These are phyloP conservation scores for Coniochaeta sp. DNA, from an alignment of 2,329 filamentous ascomycete genomes.

Conservation along the genomic window DNA sequence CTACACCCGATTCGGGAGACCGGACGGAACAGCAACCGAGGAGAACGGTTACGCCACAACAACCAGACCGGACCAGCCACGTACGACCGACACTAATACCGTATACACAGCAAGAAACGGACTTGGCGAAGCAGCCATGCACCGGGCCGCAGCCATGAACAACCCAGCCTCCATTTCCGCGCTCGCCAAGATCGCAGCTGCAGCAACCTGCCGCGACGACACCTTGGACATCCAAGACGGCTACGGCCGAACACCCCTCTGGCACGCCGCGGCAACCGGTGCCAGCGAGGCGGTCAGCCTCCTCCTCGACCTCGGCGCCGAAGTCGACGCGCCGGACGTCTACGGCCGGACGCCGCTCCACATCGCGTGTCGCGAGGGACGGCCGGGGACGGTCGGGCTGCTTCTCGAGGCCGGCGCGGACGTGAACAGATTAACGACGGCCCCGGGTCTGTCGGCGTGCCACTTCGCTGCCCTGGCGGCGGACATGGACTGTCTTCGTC, in stretches of 20 bases:
- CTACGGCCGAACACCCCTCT: neutral
- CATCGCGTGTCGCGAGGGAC: neutral
- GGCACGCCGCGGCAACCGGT: neutral
- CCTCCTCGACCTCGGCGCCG: neutral
- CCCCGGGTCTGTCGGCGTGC: neutral
- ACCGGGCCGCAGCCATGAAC: neutral
- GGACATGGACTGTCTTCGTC: neutral
- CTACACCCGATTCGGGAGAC: too few species aligned
- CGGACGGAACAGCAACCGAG: too few species aligned
- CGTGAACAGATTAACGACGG: neutral
- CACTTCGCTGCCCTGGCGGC: neutral
- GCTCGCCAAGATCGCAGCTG: neutral
- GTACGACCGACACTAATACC: too few species aligned
- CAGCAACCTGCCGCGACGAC: neutral
- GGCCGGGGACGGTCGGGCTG: neutral
- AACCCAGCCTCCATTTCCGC: neutral
- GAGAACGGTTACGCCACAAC: too few species aligned
- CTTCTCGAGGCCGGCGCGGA: neutral
- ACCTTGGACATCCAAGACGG: neutral
- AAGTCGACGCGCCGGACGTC: neutral
- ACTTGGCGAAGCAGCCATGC: neutral
- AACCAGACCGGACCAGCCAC: too few species aligned
- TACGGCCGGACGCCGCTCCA: neutral
- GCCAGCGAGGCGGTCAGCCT: neutral
- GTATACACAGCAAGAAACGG: neutral